Evolutionary conservation across 139 green algal species (phyloP), one percentile per base, ranked within the genome.

Genomic region (Chloropicon primus): DNA sequence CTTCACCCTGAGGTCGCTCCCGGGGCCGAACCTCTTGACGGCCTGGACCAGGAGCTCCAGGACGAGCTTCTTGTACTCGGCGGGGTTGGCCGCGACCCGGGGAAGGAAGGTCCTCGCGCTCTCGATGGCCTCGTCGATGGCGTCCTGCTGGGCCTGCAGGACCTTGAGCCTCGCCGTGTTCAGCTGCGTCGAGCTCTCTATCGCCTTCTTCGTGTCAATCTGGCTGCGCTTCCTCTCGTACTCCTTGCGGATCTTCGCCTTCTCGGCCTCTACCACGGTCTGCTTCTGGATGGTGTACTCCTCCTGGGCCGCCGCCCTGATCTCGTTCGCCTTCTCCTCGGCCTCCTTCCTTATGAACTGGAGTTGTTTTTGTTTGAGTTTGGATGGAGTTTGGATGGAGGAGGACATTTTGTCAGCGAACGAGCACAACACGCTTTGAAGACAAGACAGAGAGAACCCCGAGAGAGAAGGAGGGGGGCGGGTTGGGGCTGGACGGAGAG

Each of bases 201-300:
- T 98, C 81, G 97, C 98, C 89, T 99, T 99, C 86, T 97, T 94
- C 17, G 96, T 91, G 74, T 97, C 94, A 3, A 96, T 89, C 72
- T 96, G 89, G 3, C 82, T 85, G 84, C 97, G 92, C 73, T 94
- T 92, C 21, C 96, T 81, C 88, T 97, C 94, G 84, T 96, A 99
- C 53, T 99, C 95, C 81, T 93, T 92, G 5, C 89, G 80, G 75
- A 99, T 94, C 54, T 93, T 93, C 1, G 86, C 81, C 86, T 99
- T 99, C 84, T 99, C 95, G 23, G 90, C 85, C 80, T 99, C 96
- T 24, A 99, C 84, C 29, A 99, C 80, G 84, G 98, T 90, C 77
- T 97, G 85, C 87, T 98, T 98, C 80, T 97, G 92, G 25, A 98
- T 91, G 84, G 98, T 97, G 83, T 98, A 98, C 84, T 98, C 94